These are phyloP conservation scores for Penstemon newberryi DNA, from an alignment of 257 asterid genomes.

Conservation along the genomic window DNA sequence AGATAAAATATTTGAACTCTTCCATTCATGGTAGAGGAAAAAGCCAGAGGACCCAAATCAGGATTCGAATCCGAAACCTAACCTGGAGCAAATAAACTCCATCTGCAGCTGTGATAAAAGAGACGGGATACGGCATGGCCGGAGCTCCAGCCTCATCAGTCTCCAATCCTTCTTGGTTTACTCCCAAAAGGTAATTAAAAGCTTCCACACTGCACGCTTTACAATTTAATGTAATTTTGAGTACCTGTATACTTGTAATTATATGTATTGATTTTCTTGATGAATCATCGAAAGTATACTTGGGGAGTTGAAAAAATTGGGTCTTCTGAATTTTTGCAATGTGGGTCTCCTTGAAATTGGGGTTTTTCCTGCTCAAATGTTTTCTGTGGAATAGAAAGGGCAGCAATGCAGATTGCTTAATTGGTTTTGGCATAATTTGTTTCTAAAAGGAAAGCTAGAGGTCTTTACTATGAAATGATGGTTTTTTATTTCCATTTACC, in stretches of 20 bases:
- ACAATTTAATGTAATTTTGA: neutral
- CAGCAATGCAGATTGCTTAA: too few species aligned
- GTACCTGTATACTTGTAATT: neutral
- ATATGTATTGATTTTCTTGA: conserved; percentile 23
- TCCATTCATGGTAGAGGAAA: conserved; percentile 38
- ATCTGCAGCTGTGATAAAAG: conserved; percentile 28
- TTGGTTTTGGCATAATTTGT: neutral
- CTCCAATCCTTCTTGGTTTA: conserved; percentile 61
- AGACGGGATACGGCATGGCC: conserved; percentile 40
- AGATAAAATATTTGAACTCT: too few species aligned
- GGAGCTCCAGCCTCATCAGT: conserved; percentile 31
- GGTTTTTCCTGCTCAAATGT: too few species aligned
- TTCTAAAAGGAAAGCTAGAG: neutral
- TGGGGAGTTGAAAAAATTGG: conserved; percentile 11
- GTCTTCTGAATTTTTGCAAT: conserved; percentile 9
- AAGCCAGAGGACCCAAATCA: conserved; percentile 26
- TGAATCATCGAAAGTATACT: conserved; percentile 17
- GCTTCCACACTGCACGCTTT: neutral
- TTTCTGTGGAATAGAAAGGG: too few species aligned
- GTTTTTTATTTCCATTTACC: conserved; percentile 3
- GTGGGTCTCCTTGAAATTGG: conserved; percentile 6
- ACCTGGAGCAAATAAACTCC: conserved; percentile 24
- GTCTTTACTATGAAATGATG: neutral
- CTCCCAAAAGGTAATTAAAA: conserved; percentile 53
- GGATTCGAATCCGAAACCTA: conserved; percentile 23